phyloP scores from a whole-genome alignment of 495 filamentous ascomycete species.

The Penicillium roqueforti region DNA sequence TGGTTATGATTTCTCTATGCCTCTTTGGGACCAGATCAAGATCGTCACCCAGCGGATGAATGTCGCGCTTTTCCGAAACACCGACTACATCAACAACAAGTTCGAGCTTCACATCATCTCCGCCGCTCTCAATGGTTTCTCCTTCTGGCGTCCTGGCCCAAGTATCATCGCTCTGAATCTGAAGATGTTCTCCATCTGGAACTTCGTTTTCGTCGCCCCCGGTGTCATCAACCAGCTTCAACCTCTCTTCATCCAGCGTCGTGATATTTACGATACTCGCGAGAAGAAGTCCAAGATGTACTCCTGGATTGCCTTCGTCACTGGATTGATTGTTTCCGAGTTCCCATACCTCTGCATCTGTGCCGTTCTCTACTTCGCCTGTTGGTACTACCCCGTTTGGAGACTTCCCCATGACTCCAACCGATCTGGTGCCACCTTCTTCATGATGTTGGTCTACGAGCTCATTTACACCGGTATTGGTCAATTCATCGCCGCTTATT shows the following conservation, averaged over 20 bases:
- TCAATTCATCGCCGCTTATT: slow-evolving; percentile 55
- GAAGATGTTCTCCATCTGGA: slow-evolving; percentile 45
- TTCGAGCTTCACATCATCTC: slow-evolving; percentile 39
- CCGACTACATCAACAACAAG: slow-evolving; percentile 64
- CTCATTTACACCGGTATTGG: slow-evolving; percentile 56
- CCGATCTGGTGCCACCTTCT: slow-evolving; percentile 50
- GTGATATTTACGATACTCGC: slow-evolving; percentile 49
- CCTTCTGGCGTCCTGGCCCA: slow-evolving; percentile 35
- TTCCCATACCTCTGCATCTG: slow-evolving; percentile 50
- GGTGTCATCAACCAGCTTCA: slow-evolving; percentile 50
- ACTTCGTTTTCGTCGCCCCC: slow-evolving; percentile 48
- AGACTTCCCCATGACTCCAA: slow-evolving; percentile 32
- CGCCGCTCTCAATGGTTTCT: slow-evolving; percentile 39
- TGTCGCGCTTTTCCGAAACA: slow-evolving; percentile 56
- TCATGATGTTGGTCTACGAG: slow-evolving; percentile 52
- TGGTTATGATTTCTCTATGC: slow-evolving; percentile 53
- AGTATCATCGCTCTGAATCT: slow-evolving; percentile 28
- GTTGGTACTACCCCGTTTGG: slow-evolving; percentile 49
- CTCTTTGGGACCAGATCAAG: slow-evolving; percentile 52
- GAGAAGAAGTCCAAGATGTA: slow-evolving; percentile 53
- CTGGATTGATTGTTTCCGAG: slow-evolving; percentile 48
- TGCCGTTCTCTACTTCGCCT: slow-evolving; percentile 45
- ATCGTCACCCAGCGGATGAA: slow-evolving; percentile 57
- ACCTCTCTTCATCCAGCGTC: slow-evolving; percentile 50
- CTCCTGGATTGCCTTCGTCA: slow-evolving; percentile 50